Conservation (phyloP, 2,329 filamentous ascomycete genomes). For the Helotiales sp. region DNA sequence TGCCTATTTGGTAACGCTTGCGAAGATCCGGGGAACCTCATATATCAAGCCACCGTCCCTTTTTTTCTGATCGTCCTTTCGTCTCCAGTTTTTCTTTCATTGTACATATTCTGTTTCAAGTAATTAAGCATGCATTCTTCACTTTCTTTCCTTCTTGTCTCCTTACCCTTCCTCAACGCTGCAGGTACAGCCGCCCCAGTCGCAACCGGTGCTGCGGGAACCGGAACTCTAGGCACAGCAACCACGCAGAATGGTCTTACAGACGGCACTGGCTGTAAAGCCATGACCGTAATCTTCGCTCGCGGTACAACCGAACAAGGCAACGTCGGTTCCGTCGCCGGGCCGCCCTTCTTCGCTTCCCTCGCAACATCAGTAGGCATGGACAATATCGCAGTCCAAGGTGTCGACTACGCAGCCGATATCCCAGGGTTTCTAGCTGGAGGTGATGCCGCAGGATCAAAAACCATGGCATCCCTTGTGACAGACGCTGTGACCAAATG, state of each 20-base stretch:
- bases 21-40: background rate
- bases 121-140: background rate
- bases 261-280: slow-evolving; percentile 39
- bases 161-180: slow-evolving; percentile 1
- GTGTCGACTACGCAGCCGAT: slow-evolving; percentile 52
- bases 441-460: slow-evolving; percentile 45
- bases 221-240: slow-evolving; percentile 2
- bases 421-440: slow-evolving; percentile 44
- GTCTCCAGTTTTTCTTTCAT: background rate
- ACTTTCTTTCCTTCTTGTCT: background rate
- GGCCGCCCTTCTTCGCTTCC: slow-evolving; percentile 51
- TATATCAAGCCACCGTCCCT: background rate
- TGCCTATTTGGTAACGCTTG: background rate
- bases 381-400: slow-evolving; percentile 50
- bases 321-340: slow-evolving; percentile 50
- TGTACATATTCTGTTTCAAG: background rate
- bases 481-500: slow-evolving; percentile 18
- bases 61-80: no score
- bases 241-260: slow-evolving; percentile 27
- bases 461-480: slow-evolving; percentile 36
- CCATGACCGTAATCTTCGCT: slow-evolving; percentile 56
- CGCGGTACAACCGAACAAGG: slow-evolving; percentile 53
- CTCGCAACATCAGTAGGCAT: slow-evolving; percentile 43
- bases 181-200: background rate
- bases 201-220: background rate